phyloP scores from a whole-genome alignment of 441 rosid genomes.

The Erodium texanum region DNA sequence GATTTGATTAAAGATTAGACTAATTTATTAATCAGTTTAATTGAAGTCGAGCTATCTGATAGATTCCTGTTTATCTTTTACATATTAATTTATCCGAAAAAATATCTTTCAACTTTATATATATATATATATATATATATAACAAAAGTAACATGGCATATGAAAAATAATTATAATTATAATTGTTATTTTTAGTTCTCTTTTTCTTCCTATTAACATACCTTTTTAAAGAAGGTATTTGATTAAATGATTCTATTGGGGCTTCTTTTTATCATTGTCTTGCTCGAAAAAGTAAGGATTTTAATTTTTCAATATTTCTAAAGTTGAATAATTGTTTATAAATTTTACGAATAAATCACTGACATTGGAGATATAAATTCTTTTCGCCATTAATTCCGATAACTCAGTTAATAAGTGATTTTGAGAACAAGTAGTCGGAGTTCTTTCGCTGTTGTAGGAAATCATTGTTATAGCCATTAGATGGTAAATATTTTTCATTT shows the following conservation, averaged over 20 bases:
- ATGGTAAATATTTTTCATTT: neutral
- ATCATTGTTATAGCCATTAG: neutral
- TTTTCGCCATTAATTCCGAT: neutral
- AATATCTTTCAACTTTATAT: no score
- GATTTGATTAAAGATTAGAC: no score
- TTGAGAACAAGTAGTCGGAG: neutral
- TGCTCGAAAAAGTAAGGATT: neutral
- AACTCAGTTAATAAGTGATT: neutral
- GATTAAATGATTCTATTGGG: no score
- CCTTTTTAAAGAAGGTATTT: no score
- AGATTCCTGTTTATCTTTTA: no score
- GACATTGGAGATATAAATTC: neutral
- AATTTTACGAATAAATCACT: neutral
- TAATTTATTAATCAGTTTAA: no score
- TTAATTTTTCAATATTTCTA: neutral
- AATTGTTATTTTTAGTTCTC: neutral
- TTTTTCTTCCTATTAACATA: neutral
- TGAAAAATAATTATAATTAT: no score
- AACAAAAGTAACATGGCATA: no score
- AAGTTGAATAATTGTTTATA: neutral
- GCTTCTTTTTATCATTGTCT: neutral
- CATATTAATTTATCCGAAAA: no score
- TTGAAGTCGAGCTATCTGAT: no score
- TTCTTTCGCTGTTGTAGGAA: neutral
- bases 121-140: no score